phyloP scores from a whole-genome alignment of 176 grass and related monocot species.

The Calamus simplicifolius region DNA sequence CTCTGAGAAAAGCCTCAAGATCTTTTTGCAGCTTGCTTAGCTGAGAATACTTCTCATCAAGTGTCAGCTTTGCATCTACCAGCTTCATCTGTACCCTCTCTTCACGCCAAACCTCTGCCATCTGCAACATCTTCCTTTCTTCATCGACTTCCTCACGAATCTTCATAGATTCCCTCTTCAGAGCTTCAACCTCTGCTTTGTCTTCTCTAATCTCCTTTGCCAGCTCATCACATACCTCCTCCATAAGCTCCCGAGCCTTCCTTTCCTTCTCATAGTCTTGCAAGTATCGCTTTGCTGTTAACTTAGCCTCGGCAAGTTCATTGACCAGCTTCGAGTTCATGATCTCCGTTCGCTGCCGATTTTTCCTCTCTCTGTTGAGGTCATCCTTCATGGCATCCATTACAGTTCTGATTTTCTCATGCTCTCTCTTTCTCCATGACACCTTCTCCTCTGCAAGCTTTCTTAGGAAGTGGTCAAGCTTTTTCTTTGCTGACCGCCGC shows the following conservation, averaged over 20 bases:
- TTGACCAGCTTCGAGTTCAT: conserved; percentile 3
- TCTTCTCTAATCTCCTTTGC: conserved; percentile 4
- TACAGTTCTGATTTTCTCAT: not conserved
- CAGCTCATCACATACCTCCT: conserved; percentile 6
- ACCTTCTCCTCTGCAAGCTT: conserved; percentile 4
- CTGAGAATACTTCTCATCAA: conserved; percentile 9
- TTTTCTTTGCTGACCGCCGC: not conserved
- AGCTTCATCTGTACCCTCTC: conserved; percentile 14
- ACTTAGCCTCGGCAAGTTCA: conserved; percentile 3
- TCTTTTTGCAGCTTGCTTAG: not conserved
- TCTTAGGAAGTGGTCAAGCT: not conserved
- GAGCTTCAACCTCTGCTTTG: conserved; percentile 3
- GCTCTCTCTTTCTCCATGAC: conserved; percentile 1
- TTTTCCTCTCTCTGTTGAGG: conserved; percentile 8
- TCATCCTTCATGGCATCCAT: conserved; percentile 4
- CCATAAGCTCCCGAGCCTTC: not conserved
- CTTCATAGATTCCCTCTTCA: conserved; percentile 6
- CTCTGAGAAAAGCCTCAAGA: not conserved
- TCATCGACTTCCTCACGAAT: conserved; percentile 7
- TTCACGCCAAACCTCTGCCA: conserved; percentile 14
- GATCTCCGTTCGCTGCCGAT: not conserved
- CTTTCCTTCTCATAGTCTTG: conserved; percentile 12
- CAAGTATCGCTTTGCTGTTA: not conserved
- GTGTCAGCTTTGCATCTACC: conserved; percentile 3
- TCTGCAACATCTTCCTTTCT: conserved; percentile 10